Conservation (phyloP, 441 rosid species). For the Monsonia emarginata region DNA sequence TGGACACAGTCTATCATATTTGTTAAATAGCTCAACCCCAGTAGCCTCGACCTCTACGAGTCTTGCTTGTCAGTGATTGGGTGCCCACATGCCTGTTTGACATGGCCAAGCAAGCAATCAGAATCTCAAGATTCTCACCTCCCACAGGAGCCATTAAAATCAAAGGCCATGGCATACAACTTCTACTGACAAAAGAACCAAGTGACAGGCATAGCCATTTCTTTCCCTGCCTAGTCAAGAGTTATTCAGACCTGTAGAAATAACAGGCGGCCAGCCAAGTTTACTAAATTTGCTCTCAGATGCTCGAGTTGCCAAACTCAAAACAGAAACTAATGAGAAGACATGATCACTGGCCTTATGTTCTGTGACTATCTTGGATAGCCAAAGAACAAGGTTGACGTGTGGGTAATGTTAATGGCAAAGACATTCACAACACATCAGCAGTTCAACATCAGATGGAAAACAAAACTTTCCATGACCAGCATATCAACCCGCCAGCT, state of each 20-base stretch:
- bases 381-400: slow-evolving; percentile 19
- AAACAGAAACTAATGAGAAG: slow-evolving; percentile 6
- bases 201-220: background rate
- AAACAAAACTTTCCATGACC: slow-evolving; percentile 61
- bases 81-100: background rate
- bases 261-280: slow-evolving; percentile 12
- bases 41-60: background rate
- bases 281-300: background rate
- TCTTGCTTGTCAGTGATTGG: background rate
- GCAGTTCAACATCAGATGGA: slow-evolving; percentile 42
- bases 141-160: background rate
- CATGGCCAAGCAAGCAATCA: background rate
- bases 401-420: slow-evolving; percentile 20
- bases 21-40: background rate
- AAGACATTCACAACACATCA: slow-evolving; percentile 33
- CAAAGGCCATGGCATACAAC: background rate
- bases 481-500: slow-evolving; percentile 70
- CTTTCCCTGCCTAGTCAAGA: slow-evolving; percentile 7
- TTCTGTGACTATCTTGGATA: slow-evolving; percentile 24
- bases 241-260: slow-evolving; percentile 17
- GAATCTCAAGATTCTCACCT: background rate
- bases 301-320: slow-evolving; percentile 6
- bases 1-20: background rate
- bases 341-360: background rate
- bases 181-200: background rate